Base-by-base conservation (phyloP, 2,329 filamentous ascomycete genomes). In the Chrysosporium queenslandicum region DNA sequence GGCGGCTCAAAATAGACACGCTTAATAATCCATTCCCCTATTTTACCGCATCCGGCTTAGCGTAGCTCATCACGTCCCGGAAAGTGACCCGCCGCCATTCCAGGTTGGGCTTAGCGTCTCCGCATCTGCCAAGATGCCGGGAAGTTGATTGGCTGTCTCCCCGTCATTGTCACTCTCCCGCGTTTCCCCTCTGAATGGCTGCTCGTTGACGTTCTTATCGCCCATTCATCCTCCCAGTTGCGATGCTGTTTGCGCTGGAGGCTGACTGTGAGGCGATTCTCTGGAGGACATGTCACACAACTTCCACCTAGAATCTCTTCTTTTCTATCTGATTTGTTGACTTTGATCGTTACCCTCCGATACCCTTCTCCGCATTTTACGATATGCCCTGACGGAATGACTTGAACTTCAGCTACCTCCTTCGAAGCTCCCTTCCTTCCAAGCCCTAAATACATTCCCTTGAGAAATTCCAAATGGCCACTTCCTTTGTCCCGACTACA, bases 401-500 rank as follows among this genome's bases (percentile, higher is more conserved):
- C 20, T 47, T 37, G 45, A 47, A 7, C 18, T 36, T 11, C 21
- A 25, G 12, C 14, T 27, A 11, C 4, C 12, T 2, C 39, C 21
- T 41, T 41, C 7, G 25, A 25, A 8, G 11, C 16, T n/a, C 12
- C 9, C 16, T 16, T 29, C 2, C 21, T 20, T 12, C 11, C 3
- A 8, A 9, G 32, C 12, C 8, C 6, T 18, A 30, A 34, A 20
- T 37, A 6, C 20, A 2, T 23, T n/a, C 27, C 12, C n/a, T 23
- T 32, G 30, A 6, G 20, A 25, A 25, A 14, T 9, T 9, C 16
- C 32, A 27, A 29, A 47, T 47, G 45, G 45, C 45, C 9, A 32
- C 45, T 25, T 27, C 30, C 9, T 47, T 18, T 27, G 45, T 14
- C 4, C 30, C 56, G 16, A 29, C 53, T 25, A 53, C 55, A 34